Base-by-base conservation (phyloP, 257 asterid species). In the Marsdenia floribunda region DNA sequence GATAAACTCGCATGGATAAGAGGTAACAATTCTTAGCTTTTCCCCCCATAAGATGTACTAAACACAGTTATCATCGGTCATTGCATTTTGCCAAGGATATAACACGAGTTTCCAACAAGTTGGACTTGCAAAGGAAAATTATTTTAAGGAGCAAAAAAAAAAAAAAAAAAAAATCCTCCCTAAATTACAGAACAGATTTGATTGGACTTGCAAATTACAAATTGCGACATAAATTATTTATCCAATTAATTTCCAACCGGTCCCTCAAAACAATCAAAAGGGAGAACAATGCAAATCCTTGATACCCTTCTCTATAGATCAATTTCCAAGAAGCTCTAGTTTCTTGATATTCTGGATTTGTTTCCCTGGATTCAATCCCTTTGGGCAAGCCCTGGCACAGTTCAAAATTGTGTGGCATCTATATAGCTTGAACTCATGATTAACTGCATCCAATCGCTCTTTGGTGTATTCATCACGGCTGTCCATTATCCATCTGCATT, bases 401-500 rank as follows among this genome's bases (percentile, higher is more conserved):
- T 93, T 93, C 87, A 93, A 82, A 75, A 93, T 93, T 60, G 97
- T 93, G 73, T 93, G 97, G 86, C 98, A 91, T 14, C 96, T 90
- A 74, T 93, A 93, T 73, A 93, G 93, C 89, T 93, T 93, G 88
- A 81, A 91, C 82, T 93, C 98, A 2, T 93, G 87, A 22, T 91
- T 87, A 53, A 93, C 76, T 14, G 98, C 96, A 47, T 93, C 97
- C 53, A 93, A 88, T 0, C 98, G 93, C 84, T 93, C 98, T 83
- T 87, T 83, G 29, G 97, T 93, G 81, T 85, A 91, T 78, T 93
- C 98, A 79, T 93, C 98, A 35, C 98, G 97, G 78, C 97, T 93
- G 77, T 93, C 97, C 98, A 93, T 93, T 77, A 93, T 93, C 98
- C 98, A 93, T 83, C 98, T 93, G 87, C 85, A 84, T 74, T 57